phyloP scores from a whole-genome alignment of 164 flowering plant species.

The Vitis labrusca region DNA sequence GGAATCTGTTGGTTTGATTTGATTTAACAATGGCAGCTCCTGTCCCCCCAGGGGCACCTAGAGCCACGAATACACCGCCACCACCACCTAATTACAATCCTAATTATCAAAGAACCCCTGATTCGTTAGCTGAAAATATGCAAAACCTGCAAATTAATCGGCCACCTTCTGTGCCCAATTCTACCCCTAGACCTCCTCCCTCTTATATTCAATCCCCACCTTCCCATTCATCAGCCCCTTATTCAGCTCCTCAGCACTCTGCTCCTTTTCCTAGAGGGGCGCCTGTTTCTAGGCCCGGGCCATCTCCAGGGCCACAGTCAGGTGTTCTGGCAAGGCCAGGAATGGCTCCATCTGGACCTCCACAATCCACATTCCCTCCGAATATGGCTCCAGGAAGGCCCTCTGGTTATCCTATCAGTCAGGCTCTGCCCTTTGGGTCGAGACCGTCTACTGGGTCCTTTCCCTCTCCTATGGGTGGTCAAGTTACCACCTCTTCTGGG shows the following conservation, averaged over 20 bases:
- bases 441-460: slow-evolving; percentile 42
- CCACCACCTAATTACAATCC: slow-evolving; percentile 63
- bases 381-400: slow-evolving; percentile 48
- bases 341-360: slow-evolving; percentile 31
- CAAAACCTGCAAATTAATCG: slow-evolving; percentile 65
- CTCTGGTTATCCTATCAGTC: slow-evolving; percentile 46
- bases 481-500: slow-evolving; percentile 8
- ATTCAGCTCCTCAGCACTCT: no score
- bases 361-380: slow-evolving; percentile 33
- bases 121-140: slow-evolving; percentile 55
- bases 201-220: slow-evolving; percentile 37
- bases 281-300: slow-evolving; percentile 34
- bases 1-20: not conserved
- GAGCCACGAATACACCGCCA: slow-evolving; percentile 36
- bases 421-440: slow-evolving; percentile 44
- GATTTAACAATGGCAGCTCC: slow-evolving; percentile 55
- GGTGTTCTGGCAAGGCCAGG: slow-evolving; percentile 27
- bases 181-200: slow-evolving; percentile 51
- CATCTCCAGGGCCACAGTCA: slow-evolving; percentile 25
- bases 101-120: slow-evolving; percentile 38
- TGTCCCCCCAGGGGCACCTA: slow-evolving; percentile 70
- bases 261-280: not conserved
- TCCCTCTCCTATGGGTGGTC: slow-evolving; percentile 20
- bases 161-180: slow-evolving; percentile 36
- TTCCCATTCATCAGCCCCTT: slow-evolving; percentile 26